These are phyloP conservation scores for Allium fistulosum DNA, from an alignment of 106 monocot genomes.

Conservation along the genomic window DNA sequence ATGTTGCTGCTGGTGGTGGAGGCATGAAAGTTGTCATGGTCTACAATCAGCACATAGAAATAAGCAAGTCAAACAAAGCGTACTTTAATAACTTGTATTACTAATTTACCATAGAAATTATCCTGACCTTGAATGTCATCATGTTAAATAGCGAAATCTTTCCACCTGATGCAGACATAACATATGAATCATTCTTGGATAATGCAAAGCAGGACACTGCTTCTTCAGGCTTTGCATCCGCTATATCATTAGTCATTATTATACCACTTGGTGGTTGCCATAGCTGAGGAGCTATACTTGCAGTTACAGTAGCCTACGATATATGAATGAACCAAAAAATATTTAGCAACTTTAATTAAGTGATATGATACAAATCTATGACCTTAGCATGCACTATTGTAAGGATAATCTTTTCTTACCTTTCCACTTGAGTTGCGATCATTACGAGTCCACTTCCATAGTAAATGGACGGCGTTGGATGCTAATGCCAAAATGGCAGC, in stretches of 20 bases:
- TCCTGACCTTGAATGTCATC: conserved; percentile 25
- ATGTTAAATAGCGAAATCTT: conserved; percentile 31
- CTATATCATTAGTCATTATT: conserved; percentile 33
- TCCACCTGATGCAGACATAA: conserved; percentile 30
- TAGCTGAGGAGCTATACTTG: conserved; percentile 31
- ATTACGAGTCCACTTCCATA: conserved; percentile 82
- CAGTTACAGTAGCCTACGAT: conserved; percentile 23
- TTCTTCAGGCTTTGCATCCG: conserved; percentile 30
- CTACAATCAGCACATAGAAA: conserved; percentile 24
- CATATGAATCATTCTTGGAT: conserved; percentile 31
- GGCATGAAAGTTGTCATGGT: conserved; percentile 93
- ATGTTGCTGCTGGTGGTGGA: conserved; percentile 90
- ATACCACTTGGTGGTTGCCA: conserved; percentile 43
- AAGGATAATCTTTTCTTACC: conserved; percentile 40
- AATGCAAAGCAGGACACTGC: conserved; percentile 24
- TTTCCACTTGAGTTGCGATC: conserved; percentile 63
- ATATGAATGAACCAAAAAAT: too few species aligned
- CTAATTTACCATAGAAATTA: background rate
- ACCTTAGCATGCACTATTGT: too few species aligned
- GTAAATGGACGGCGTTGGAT: conserved; percentile 68
- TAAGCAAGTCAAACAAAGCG: too few species aligned
- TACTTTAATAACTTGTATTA: too few species aligned
- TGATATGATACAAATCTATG: too few species aligned
- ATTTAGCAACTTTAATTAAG: too few species aligned
- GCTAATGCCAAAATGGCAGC: conserved; percentile 64